Conservation (phyloP, 1,284 basidiomycete genomes). For the Ceratobasidium sp. region DNA sequence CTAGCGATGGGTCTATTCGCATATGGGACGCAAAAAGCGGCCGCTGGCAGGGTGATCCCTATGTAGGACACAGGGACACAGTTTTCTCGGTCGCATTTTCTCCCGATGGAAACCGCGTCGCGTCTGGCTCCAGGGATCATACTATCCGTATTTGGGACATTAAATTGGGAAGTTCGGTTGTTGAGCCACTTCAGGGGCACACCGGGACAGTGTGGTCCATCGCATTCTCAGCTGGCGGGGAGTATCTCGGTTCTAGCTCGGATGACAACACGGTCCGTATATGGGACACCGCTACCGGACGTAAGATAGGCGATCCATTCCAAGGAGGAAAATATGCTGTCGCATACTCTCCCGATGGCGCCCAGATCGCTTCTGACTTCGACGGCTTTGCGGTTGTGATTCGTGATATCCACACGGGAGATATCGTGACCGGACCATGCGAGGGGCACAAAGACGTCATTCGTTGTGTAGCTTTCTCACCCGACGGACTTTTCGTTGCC, state of each 20-base stretch:
- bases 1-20: background rate
- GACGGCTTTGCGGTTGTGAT: background rate
- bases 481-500: background rate
- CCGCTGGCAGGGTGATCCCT: background rate
- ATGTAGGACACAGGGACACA: background rate
- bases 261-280: background rate
- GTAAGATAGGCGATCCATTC: background rate
- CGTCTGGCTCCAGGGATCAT: background rate
- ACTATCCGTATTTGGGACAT: conserved; percentile 10
- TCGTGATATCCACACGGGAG: background rate
- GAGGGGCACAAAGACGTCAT: background rate
- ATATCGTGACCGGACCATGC: background rate
- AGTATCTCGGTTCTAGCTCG: too few species aligned
- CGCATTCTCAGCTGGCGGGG: too few species aligned
- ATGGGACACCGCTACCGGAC: background rate
- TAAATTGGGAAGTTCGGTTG: background rate
- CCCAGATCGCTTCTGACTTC: background rate
- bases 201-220: background rate
- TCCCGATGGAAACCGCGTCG: background rate
- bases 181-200: background rate
- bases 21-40: conserved; percentile 27
- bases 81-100: conserved; percentile 29
- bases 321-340: background rate
- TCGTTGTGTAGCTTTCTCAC: background rate
- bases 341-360: background rate